Conservation (phyloP, 2,329 filamentous ascomycete species). For the Aaosphaeria arxii region DNA sequence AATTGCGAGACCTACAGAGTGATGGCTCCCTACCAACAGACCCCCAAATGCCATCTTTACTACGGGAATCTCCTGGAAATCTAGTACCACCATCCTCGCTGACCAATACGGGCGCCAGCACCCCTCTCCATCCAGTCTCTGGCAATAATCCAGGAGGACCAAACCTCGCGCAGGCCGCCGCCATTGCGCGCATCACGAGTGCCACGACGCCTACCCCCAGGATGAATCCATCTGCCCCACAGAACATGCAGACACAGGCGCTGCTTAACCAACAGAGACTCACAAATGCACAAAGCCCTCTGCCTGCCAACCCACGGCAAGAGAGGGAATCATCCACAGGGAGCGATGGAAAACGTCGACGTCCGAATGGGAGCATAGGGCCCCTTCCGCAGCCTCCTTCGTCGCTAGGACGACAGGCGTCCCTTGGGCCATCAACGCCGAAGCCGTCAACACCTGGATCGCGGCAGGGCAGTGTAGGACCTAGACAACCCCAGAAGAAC, state of each 20-base stretch:
- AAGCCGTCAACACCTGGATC: constrained; percentile 54
- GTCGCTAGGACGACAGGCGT: constrained; percentile 57
- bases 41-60: constrained; percentile 57
- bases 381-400: constrained; percentile 53
- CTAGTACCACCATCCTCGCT: constrained; percentile 48
- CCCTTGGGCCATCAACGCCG: constrained; percentile 61
- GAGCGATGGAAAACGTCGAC: constrained; percentile 57
- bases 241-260: constrained; percentile 37
- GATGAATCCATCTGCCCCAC: constrained; percentile 25
- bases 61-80: constrained; percentile 48
- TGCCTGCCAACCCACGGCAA: constrained; percentile 31
- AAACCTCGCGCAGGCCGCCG: constrained; percentile 50
- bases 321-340: constrained; percentile 56
- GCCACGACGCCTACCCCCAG: constrained; percentile 28
- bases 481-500: constrained; percentile 45
- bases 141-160: constrained; percentile 54
- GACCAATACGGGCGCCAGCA: constrained; percentile 42
- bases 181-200: constrained; percentile 44
- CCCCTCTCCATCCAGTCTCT: constrained; percentile 54
- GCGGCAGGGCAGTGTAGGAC: constrained; percentile 60
- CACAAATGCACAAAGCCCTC: constrained; percentile 29
- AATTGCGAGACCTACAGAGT: constrained; percentile 57
- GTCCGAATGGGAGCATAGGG: constrained; percentile 52
- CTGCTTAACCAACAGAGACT: constrained; percentile 36
- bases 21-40: constrained; percentile 60